Percentiles rank a stretch among this genome's conserved stretches.
These are phyloP conservation scores for Scleroderma citrinum DNA, from an alignment of 768 basidiomycete species.

Conservation along the genomic window DNA sequence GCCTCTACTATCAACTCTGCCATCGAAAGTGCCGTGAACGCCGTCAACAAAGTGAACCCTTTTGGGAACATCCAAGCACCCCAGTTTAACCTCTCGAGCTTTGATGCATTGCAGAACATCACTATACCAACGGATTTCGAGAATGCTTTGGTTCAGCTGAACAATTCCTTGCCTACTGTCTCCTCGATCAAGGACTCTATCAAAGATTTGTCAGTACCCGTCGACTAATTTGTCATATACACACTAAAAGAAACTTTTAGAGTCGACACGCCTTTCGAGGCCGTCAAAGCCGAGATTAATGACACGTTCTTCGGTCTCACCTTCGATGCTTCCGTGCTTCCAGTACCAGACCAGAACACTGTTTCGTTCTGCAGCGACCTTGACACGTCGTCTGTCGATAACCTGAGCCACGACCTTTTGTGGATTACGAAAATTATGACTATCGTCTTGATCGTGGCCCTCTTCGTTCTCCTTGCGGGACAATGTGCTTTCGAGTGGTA, in stretches of 20 bases:
- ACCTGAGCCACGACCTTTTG: constrained; percentile 74
- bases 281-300: constrained; percentile 85
- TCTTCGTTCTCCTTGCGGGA: constrained; percentile 66
- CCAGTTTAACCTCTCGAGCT: constrained; percentile 67
- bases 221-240: background rate
- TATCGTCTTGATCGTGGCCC: constrained; percentile 63
- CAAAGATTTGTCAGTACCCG: constrained; percentile 53
- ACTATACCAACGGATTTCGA: constrained; percentile 75
- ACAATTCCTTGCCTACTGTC: constrained; percentile 74
- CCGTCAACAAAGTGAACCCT: constrained; percentile 72
- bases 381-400: constrained; percentile 82
- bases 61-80: constrained; percentile 65
- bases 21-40: constrained; percentile 57
- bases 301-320: constrained; percentile 69
- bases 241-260: constrained; percentile 31
- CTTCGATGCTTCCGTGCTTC: constrained; percentile 68
- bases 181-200: constrained; percentile 65
- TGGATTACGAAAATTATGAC: constrained; percentile 75
- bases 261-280: constrained; percentile 83
- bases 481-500: constrained; percentile 83
- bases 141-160: constrained; percentile 67
- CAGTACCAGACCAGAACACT: constrained; percentile 65
- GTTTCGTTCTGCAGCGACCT: constrained; percentile 73
- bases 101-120: constrained; percentile 70
- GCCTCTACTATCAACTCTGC: constrained; percentile 62